Base-by-base conservation (phyloP, 345 rosid genomes). In the Eucalyptus guilfoylei region DNA sequence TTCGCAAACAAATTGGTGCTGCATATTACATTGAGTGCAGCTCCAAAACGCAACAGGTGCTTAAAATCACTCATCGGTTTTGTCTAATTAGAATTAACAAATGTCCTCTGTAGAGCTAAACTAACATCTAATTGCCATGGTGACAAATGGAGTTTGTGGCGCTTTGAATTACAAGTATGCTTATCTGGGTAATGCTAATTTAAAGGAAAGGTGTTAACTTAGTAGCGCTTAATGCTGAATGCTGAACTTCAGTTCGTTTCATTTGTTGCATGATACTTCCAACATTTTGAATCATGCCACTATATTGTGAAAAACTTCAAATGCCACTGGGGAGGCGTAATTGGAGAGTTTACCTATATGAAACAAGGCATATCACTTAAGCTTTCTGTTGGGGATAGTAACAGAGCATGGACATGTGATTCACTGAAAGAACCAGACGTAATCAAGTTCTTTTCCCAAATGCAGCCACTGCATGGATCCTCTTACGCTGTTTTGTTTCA, bases 11-110 rank as follows among this genome's bases (percentile, higher is more conserved):
- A 88, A 96, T 96, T 88, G 99, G 98, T 14, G 99, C 99, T 4
- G 91, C 96, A 64, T 97, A 94, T 92, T 98, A 96, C 92, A 93
- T 96, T 16, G 99, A 98, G 90, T 98, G 99, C 95, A 98, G 99
- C 96, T 98, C 99, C 49, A 98, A 96, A 93, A 97, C 99, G 91
- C 99, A 95, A 92, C 99, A 96, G 99, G 99, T 96, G 91, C 88
- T 87, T 47, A 64, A 81, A 62, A 49, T 86, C 76, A 87, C 86
- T 86, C n/a, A 34, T 88, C 37, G 47, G 23, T 52, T 89, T 76
- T 49, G 45, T 50, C 50, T 80, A 85, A 28, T 76, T 37, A 11
- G 47, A 37, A 72, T 85, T 17, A 45, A 50, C 87, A 15, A 34
- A 16, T 86, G 58, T 21, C 87, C 37, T 17, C 32, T 30, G 58